Base-by-base conservation (phyloP, 2,329 filamentous ascomycete species). In the Talaromyces sp. region DNA sequence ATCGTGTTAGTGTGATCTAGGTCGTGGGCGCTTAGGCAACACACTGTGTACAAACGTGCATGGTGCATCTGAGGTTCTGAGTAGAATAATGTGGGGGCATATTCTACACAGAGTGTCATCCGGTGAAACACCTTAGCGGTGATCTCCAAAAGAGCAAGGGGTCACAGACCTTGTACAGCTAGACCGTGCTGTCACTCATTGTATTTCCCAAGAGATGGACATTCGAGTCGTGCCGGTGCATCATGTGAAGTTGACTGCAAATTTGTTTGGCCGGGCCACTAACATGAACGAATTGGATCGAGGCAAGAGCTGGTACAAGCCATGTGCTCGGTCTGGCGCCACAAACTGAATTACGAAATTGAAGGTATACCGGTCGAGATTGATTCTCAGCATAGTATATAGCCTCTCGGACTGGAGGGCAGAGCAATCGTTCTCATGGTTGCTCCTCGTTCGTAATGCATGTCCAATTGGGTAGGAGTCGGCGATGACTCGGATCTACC, bases 91-190 rank as follows among this genome's bases (percentile, higher is more conserved):
- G 48, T 54, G 28, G 48, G 48, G 48, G 31, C 28, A 33, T 33
- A n/a, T n/a, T n/a, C 46, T 50, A 50, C 46, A 50, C 28, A 31
- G 46, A 50, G 46, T 50, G 16, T 28, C 46, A 50, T 50, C 31
- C 21, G 50, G 50, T 54, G 50, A 54, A 54, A 54, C 48, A 33
- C 50, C 33, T 21, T 33, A 54, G 50, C 9, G 50, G 48, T 35
- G 48, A 52, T 52, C 28, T 28, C 14, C 1, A 2, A 50, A 14
- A 31, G 23, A 28, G 46, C 23, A 50, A 21, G n/a, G 28, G 48
- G n/a, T 52, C 48, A 21, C 28, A 18, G 23, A 50, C 42, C 39
- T n/a, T 44, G 37, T 40, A 48, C 12, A 48, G n/a, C 3, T 35
- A 54, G 7, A 33, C 28, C 1, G 48, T 35, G 28, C n/a, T 21